Conservation (phyloP, 495 filamentous ascomycete species). For the Hypoxylon subgilvum region DNA sequence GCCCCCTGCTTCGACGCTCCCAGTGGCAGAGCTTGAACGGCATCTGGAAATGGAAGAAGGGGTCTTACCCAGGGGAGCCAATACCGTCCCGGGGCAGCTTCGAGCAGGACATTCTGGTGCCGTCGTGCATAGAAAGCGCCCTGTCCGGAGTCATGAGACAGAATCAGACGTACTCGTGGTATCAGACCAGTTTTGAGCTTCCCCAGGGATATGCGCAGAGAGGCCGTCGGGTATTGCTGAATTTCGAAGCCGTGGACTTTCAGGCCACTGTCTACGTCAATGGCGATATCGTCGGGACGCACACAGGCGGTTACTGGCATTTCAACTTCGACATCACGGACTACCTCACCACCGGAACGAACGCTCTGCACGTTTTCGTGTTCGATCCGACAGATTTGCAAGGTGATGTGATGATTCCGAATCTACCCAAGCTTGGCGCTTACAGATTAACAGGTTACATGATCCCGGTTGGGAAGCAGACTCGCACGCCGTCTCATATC, state of each 20-base stretch:
- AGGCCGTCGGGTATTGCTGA: conserved; percentile 56
- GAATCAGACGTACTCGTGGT: conserved; percentile 63
- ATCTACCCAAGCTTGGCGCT: background rate
- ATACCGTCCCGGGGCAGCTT: conserved; percentile 34
- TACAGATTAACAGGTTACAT: conserved; percentile 39
- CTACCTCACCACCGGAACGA: conserved; percentile 50
- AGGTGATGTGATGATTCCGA: conserved; percentile 21
- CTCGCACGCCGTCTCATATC: conserved; percentile 63
- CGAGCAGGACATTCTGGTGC: conserved; percentile 61
- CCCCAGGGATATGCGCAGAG: conserved; percentile 51
- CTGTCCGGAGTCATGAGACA: conserved; percentile 58
- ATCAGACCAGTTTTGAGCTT: conserved; percentile 62
- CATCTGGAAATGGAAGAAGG: conserved; percentile 67
- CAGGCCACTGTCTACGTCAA: conserved; percentile 71
- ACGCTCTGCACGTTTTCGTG: conserved; percentile 68
- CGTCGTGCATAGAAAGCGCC: conserved; percentile 66
- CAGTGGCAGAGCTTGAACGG: conserved; percentile 70
- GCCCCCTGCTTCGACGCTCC: conserved; percentile 63
- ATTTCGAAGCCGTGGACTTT: conserved; percentile 74
- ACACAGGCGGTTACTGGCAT: conserved; percentile 67
- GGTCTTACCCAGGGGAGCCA: conserved; percentile 47
- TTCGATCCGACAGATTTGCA: conserved; percentile 67
- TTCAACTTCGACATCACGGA: conserved; percentile 66
- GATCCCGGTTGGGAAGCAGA: conserved; percentile 72
- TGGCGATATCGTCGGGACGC: conserved; percentile 56